Base-by-base conservation (phyloP, 805 yeast species). In the Candida orba region DNA sequence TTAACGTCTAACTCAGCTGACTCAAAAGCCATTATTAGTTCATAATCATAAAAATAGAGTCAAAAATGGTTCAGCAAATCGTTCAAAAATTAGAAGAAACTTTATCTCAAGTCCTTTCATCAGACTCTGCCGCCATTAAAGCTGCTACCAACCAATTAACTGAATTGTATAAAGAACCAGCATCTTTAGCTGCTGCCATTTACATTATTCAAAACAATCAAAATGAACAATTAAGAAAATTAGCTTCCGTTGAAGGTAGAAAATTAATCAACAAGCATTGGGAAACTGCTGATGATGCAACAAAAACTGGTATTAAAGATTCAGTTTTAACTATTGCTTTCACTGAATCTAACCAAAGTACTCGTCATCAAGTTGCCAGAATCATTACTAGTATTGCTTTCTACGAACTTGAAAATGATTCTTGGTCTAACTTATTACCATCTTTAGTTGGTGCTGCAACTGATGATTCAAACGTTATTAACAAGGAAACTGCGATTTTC, bases 211-310 rank as follows among this genome's bases (percentile, higher is more conserved):
- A 85, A 64, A 73, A 71, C 52, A 79, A 81, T 53, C 66, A 73
- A 34, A 81, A 81, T 56, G 82, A 76, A 51, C 85, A 84, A 56
- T 62, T 90, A 54, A 84, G 86, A 58, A 95, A 89, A 65, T 73
- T 93, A 49, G 95, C 97, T n/a, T 95, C 96, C 49, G 96, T 93
- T 50, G 99, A 93, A 69, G 88, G 90, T 34, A 80, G 96, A 67
- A 93, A 93, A 65, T 76, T 84, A 59, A 78, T 90, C 34, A 59
- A 72, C 42, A 70, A 73, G 51, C 80, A 79, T 58, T 93, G 98
- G 98, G 63, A 56, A 22, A 25, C 52, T 12, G 32, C 64, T 20
- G 72, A 68, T 52, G 77, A 63, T 20, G 49, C 69, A 8, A 59
- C 75, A 43, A 79, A 81, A 65, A 68, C 71, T 35, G 73, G 73